phyloP scores from a whole-genome alignment of 108 stramenopile genomes.

The Cyclotella kingstonii region DNA sequence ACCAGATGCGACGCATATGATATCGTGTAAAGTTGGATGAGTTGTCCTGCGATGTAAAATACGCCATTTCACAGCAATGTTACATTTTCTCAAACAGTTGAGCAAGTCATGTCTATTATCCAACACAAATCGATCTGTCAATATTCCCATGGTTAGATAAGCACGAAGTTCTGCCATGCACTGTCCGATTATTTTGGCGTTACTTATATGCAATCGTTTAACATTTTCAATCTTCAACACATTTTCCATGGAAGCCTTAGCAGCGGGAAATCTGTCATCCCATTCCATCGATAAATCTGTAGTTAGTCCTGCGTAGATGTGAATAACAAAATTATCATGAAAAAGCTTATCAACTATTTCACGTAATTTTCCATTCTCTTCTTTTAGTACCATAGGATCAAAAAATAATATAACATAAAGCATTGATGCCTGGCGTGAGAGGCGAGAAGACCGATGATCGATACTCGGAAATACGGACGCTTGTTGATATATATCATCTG shows the following conservation, averaged over 20 bases:
- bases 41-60: constrained; percentile 60
- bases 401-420: constrained; percentile 66
- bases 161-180: constrained; percentile 39
- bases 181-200: constrained; percentile 39
- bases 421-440: constrained; percentile 63
- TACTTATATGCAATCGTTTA: constrained; percentile 27
- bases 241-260: constrained; percentile 48
- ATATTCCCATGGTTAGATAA: constrained; percentile 38
- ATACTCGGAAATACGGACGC: constrained; percentile 51
- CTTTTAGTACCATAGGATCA: constrained; percentile 38
- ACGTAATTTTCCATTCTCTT: constrained; percentile 44
- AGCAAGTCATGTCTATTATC: constrained; percentile 48
- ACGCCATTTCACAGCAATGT: constrained; percentile 62
- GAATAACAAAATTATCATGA: constrained; percentile 64
- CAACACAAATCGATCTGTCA: constrained; percentile 54
- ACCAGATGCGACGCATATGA: constrained; percentile 22
- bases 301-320: constrained; percentile 48
- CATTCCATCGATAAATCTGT: constrained; percentile 63
- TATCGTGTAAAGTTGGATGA: constrained; percentile 10
- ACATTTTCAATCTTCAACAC: constrained; percentile 30
- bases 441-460: constrained; percentile 55
- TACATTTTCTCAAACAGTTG: constrained; percentile 46
- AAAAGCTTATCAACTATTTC: constrained; percentile 65
- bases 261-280: constrained; percentile 45
- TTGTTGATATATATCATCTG: constrained; percentile 62